A percentile compares a stretch with the other conserved stretches of the same genome.
These are phyloP conservation scores for Scortechinia acanthostroma DNA, from an alignment of 2,329 filamentous ascomycete species.

Conservation along the genomic window DNA sequence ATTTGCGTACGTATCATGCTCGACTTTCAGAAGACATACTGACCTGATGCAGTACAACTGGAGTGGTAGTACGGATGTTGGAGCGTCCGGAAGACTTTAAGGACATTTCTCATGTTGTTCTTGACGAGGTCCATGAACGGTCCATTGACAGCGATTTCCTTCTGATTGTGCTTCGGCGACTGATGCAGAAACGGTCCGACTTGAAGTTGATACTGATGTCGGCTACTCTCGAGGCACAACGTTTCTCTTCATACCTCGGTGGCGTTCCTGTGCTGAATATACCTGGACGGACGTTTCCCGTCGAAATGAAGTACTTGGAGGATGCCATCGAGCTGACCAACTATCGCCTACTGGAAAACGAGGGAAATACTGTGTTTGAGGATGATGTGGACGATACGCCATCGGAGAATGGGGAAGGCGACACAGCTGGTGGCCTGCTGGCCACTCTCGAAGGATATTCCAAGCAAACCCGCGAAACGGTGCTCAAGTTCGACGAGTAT, in stretches of 20 bases:
- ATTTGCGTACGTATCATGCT: slow-evolving; percentile 53
- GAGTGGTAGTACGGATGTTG: slow-evolving; percentile 97
- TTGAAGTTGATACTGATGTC: slow-evolving; percentile 96
- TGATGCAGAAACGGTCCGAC: slow-evolving; percentile 70
- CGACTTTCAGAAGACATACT: background rate
- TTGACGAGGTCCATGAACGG: slow-evolving; percentile 96
- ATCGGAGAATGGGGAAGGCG: slow-evolving; percentile 37
- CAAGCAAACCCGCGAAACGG: slow-evolving; percentile 63
- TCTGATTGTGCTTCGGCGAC: slow-evolving; percentile 79
- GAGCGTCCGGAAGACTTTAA: slow-evolving; percentile 79
- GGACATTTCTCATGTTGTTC: slow-evolving; percentile 85
- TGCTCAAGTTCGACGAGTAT: slow-evolving; percentile 81
- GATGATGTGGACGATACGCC: slow-evolving; percentile 60
- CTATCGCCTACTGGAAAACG: slow-evolving; percentile 42
- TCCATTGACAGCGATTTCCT: slow-evolving; percentile 96
- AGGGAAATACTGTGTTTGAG: slow-evolving; percentile 37
- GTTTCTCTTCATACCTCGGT: slow-evolving; percentile 82
- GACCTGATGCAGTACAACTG: slow-evolving; percentile 41
- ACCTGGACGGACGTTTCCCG: slow-evolving; percentile 87
- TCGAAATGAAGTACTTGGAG: slow-evolving; percentile 80
- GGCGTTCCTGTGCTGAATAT: slow-evolving; percentile 82
- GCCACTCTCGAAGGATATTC: slow-evolving; percentile 55
- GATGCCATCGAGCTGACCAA: slow-evolving; percentile 85
- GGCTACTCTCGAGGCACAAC: slow-evolving; percentile 86
- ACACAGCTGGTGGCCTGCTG: slow-evolving; percentile 42